A percentile compares a stretch with the other conserved stretches of the same genome.
Conservation (phyloP, 805 yeast species). For the Saturnispora sanitii region DNA sequence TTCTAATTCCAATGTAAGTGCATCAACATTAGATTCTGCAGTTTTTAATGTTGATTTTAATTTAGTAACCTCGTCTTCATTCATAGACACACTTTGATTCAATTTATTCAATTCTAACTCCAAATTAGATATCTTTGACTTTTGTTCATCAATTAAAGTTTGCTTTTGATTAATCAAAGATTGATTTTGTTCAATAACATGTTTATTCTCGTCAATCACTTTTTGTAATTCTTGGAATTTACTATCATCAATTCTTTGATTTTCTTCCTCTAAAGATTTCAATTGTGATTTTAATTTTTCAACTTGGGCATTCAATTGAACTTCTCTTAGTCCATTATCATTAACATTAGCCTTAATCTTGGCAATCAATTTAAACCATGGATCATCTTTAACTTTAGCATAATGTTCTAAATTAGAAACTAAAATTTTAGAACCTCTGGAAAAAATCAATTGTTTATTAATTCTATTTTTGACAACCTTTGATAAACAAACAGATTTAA, state of each 20-base stretch:
- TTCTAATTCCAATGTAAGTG: constrained; percentile 9
- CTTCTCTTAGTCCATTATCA: constrained; percentile 24
- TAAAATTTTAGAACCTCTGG: constrained; percentile 63
- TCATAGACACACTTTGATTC: constrained; percentile 18
- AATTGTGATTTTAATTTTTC: constrained; percentile 50
- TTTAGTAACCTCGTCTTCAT: constrained; percentile 11
- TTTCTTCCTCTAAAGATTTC: constrained; percentile 29
- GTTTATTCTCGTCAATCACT: constrained; percentile 25
- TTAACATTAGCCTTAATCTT: constrained; percentile 63
- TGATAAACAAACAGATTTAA: constrained; percentile 65
- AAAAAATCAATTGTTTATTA: constrained; percentile 39
- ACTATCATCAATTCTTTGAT: constrained; percentile 23
- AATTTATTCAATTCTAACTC: constrained; percentile 18
- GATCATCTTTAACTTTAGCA: constrained; percentile 40
- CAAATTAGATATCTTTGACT: constrained; percentile 21
- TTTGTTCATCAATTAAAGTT: constrained; percentile 29
- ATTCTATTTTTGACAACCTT: constrained; percentile 42
- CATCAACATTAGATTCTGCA: constrained; percentile 6
- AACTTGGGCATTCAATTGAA: constrained; percentile 47
- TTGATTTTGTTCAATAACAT: constrained; percentile 19
- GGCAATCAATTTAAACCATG: constrained; percentile 72
- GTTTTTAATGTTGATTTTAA: not conserved
- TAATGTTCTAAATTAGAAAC: constrained; percentile 50
- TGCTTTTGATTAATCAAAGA: constrained; percentile 31
- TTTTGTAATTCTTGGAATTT: constrained; percentile 18